Conservation (phyloP, 1,139 yeast genomes). For the Pichia sp. region DNA sequence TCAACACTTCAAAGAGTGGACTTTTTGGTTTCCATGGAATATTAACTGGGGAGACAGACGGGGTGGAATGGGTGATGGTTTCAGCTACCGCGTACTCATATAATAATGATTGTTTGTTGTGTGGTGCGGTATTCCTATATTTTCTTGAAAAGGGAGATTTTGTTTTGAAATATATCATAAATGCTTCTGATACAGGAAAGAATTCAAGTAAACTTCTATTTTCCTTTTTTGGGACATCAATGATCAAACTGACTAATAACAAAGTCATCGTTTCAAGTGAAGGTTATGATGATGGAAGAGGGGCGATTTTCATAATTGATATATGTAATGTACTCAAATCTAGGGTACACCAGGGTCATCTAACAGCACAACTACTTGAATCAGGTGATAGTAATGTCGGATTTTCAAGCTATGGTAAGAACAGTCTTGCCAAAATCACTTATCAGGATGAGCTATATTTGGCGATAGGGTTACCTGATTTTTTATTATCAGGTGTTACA, state of each 20-base stretch:
- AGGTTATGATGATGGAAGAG: slow-evolving; percentile 31
- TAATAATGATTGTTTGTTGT: slow-evolving; percentile 22
- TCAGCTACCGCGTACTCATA: slow-evolving; percentile 21
- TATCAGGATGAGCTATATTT: slow-evolving; percentile 23
- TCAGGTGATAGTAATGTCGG: slow-evolving; percentile 27
- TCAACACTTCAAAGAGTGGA: not conserved
- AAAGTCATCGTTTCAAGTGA: slow-evolving; percentile 18
- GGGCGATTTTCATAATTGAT: slow-evolving; percentile 37
- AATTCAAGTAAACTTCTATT: not conserved
- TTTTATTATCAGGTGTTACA: slow-evolving; percentile 7
- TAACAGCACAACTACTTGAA: slow-evolving; percentile 14
- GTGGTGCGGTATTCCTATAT: slow-evolving; percentile 37
- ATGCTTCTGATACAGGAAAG: slow-evolving; percentile 6
- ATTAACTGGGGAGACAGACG: slow-evolving; percentile 19
- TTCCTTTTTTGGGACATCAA: slow-evolving; percentile 20
- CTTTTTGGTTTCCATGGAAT: slow-evolving; percentile 29
- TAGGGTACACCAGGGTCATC: slow-evolving; percentile 5
- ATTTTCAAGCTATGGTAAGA: slow-evolving; percentile 36
- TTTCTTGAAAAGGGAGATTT: slow-evolving; percentile 2
- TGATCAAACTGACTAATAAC: slow-evolving; percentile 5
- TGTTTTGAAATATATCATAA: slow-evolving; percentile 14
- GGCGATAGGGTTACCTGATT: slow-evolving; percentile 41
- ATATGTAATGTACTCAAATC: slow-evolving; percentile 21
- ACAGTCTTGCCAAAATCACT: slow-evolving; percentile 24
- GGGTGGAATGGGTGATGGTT: slow-evolving; percentile 25